Base-by-base conservation (phyloP, 306 rosid genomes). In the Vicia faba region DNA sequence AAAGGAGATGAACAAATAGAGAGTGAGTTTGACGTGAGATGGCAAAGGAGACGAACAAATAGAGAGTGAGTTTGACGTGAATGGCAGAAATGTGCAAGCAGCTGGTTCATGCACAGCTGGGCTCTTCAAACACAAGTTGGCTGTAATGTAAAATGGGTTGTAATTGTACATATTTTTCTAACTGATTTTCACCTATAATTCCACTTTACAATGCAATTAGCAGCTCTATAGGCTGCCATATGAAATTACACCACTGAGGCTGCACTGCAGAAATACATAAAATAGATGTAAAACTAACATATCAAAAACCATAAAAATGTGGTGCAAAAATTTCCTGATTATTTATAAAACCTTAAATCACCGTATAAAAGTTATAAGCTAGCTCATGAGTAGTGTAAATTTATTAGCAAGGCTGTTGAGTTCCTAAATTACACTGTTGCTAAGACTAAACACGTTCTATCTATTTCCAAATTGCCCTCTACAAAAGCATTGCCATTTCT, bases 381-480 rank as follows among this genome's bases (percentile, higher is more conserved):
- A 6, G 15, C 18, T 43, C 19, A 60, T 59, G 61, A 63, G 26
- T 64, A 33, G 36, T 33, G 57, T 33, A 18, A 68, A 46, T 51
- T 38, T 36, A 54, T 45, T 20, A 33, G 71, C 31, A 6, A 64
- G 65, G 23, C 56, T 70, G 23, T 58, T 41, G 68, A 62, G 58
- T 68, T 45, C 40, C 61, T 41, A 23, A 41, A 66, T 23, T 13
- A 58, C 49, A 66, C 55, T 16, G 62, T 50, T 50, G 26, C 39
- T 57, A 57, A 55, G 39, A 38, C 58, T 33, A 7, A 0, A 54
- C 54, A 44, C 8, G 39, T 41, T 23, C 51, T 64, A 50, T 50
- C 43, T 43, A 65, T 26, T 58, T 79, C 65, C 9, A 31, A 49
- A 59, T 49, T 39, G 10, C 33, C 49, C 38, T 73, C 67, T 72